Conservation (phyloP, 345 rosid genomes). For the Jatropha curcas region DNA sequence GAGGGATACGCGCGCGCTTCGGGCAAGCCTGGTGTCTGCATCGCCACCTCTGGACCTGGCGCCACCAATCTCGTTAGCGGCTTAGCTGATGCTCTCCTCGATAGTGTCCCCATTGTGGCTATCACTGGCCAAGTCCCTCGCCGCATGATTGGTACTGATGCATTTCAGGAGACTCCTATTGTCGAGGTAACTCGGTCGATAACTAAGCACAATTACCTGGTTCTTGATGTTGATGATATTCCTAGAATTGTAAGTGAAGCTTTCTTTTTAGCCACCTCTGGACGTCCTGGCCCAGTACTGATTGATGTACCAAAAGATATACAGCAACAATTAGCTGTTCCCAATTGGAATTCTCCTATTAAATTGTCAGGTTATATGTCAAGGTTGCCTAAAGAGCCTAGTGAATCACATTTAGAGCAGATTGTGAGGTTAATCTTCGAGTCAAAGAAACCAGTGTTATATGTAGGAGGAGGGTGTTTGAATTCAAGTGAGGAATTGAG, state of each 20-base stretch:
- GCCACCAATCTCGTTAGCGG: conserved; percentile 91
- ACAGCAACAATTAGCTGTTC: conserved; percentile 85
- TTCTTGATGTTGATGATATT: conserved; percentile 83
- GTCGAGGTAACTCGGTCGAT: conserved; percentile 94
- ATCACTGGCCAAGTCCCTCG: conserved; percentile 95
- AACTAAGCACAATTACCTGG: conserved; percentile 85
- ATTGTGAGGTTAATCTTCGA: conserved; percentile 77
- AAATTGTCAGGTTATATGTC: conserved; percentile 72
- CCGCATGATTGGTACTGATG: conserved; percentile 90
- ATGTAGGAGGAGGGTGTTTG: conserved; percentile 98
- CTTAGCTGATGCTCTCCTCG: conserved; percentile 84
- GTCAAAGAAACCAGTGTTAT: conserved; percentile 85
- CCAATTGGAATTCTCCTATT: conserved; percentile 62
- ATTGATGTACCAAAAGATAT: conserved; percentile 94
- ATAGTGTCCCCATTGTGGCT: conserved; percentile 86
- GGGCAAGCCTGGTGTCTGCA: conserved; percentile 83
- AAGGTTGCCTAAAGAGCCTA: conserved; percentile 73
- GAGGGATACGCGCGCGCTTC: conserved; percentile 93
- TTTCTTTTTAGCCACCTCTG: conserved; percentile 79
- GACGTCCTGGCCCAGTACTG: conserved; percentile 91
- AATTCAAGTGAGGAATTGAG: conserved; percentile 81
- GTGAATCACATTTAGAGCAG: conserved; percentile 58
- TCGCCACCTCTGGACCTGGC: conserved; percentile 96
- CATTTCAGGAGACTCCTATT: conserved; percentile 90
- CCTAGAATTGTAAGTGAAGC: conserved; percentile 84